These are phyloP conservation scores for Leishmania major DNA, from an alignment of 208 protist genomes.

Conservation along the genomic window DNA sequence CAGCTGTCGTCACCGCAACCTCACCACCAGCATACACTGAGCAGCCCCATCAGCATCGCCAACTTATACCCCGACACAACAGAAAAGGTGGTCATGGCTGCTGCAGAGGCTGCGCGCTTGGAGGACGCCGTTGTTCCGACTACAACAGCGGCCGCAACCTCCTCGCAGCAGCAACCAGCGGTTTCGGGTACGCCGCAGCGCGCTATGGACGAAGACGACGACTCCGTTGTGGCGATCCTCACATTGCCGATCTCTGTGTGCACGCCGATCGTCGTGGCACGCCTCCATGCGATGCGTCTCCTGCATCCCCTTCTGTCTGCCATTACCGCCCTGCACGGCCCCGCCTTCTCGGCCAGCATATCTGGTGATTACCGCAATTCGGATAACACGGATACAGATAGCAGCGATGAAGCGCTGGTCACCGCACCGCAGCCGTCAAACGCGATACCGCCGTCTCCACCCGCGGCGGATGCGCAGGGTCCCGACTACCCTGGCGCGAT, in stretches of 20 bases:
- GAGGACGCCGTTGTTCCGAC: background rate
- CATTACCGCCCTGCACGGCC: slow-evolving; percentile 8
- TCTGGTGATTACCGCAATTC: background rate
- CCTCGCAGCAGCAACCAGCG: background rate
- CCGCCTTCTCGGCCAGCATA: background rate
- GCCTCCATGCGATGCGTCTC: slow-evolving; percentile 26
- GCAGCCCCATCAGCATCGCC: background rate
- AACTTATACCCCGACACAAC: background rate
- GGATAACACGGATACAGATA: slow-evolving; percentile 13
- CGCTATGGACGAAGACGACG: slow-evolving; percentile 10
- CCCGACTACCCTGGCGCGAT: slow-evolving; percentile 18
- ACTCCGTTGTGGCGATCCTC: slow-evolving; percentile 24
- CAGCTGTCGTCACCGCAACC: background rate
- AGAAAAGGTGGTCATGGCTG: background rate
- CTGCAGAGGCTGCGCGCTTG: slow-evolving; percentile 5
- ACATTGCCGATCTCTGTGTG: slow-evolving; percentile 27
- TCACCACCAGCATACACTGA: background rate
- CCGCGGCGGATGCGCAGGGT: background rate
- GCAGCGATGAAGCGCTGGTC: slow-evolving; percentile 7
- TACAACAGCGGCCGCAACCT: background rate
- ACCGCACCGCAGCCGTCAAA: slow-evolving; percentile 5
- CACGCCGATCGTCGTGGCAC: slow-evolving; percentile 23
- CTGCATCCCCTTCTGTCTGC: slow-evolving; percentile 33
- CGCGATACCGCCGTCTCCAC: background rate
- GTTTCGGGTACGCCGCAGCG: background rate